A percentile compares a stretch with the other conserved stretches of the same genome.
Evolutionary conservation across 2,329 filamentous ascomycete genomes (phyloP).

Genomic region (Fusarium tuaranense): DNA sequence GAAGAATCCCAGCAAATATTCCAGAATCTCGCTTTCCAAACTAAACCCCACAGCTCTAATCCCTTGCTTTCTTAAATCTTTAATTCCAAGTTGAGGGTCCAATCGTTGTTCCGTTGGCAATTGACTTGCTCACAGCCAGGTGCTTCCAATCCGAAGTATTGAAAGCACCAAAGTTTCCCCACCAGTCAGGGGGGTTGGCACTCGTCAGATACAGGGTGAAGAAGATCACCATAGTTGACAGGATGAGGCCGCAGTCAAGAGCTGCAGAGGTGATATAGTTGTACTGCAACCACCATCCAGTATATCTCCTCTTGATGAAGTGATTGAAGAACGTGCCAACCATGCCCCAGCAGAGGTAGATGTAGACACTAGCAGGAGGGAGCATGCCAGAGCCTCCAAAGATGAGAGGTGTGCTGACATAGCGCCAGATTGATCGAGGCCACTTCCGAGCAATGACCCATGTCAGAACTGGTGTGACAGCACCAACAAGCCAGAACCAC

Average conservation of each 20-base stretch:
- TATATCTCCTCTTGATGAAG: constrained; percentile 72
- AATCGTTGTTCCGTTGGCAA: constrained; percentile 61
- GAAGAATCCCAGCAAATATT: constrained; percentile 15
- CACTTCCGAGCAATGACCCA: constrained; percentile 72
- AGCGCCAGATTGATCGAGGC: constrained; percentile 71
- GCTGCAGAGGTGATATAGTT: constrained; percentile 82
- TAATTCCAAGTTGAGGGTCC: constrained; percentile 63
- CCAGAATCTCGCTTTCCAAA: constrained; percentile 26
- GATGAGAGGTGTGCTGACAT: constrained; percentile 75
- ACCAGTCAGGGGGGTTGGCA: constrained; percentile 69
- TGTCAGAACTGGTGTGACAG: constrained; percentile 70
- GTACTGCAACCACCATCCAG: constrained; percentile 82
- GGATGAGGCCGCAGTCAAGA: constrained; percentile 74
- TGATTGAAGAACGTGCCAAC: constrained; percentile 78
- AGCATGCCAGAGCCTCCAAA: constrained; percentile 73
- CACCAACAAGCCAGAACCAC: constrained; percentile 79
- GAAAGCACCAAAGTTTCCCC: constrained; percentile 65
- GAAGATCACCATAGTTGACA: constrained; percentile 77
- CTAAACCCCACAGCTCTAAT: constrained; percentile 6
- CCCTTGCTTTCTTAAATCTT: background rate
- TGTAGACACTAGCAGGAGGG: constrained; percentile 77
- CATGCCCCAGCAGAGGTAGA: constrained; percentile 77
- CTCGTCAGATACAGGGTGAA: constrained; percentile 73
- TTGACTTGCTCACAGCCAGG: constrained; percentile 56
- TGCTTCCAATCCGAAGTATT: constrained; percentile 60